Evolutionary conservation across 2,329 filamentous ascomycete species (phyloP).

Genomic region (Diaporthe sp.): DNA sequence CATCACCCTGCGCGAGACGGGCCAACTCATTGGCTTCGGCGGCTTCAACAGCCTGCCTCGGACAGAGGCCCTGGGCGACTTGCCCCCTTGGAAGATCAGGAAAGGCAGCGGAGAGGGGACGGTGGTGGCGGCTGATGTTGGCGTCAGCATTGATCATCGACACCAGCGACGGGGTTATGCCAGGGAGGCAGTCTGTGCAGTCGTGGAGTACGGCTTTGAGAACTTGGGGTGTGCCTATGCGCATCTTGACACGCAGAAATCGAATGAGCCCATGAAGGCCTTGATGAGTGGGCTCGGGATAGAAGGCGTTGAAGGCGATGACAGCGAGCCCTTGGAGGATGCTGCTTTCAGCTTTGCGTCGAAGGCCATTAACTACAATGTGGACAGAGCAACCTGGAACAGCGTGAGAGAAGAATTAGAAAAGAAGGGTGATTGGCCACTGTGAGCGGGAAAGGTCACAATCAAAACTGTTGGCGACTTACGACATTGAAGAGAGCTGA

Average conservation of each 20-base stretch:
- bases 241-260: slow-evolving; percentile 43
- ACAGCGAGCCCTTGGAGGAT: slow-evolving; percentile 24
- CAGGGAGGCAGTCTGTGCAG: slow-evolving; percentile 42
- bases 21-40: slow-evolving; percentile 41
- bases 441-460: neutral
- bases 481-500: neutral
- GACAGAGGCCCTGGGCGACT: slow-evolving; percentile 31
- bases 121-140: slow-evolving; percentile 39
- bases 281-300: slow-evolving; percentile 40
- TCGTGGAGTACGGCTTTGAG: slow-evolving; percentile 44
- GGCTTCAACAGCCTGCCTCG: slow-evolving; percentile 42
- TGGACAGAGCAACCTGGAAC: slow-evolving; percentile 39
- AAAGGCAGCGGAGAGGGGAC: neutral
- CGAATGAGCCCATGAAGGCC: slow-evolving; percentile 39
- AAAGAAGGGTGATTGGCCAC: slow-evolving; percentile 40
- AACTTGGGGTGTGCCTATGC: slow-evolving; percentile 41
- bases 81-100: slow-evolving; percentile 6
- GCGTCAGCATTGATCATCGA: slow-evolving; percentile 44
- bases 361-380: slow-evolving; percentile 37
- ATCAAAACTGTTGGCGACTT: too few relatives aligned
- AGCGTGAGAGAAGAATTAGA: slow-evolving; percentile 38
- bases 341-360: slow-evolving; percentile 21
- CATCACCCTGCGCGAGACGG: slow-evolving; percentile 39
- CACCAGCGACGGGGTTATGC: slow-evolving; percentile 44
- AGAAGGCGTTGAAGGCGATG: slow-evolving; percentile 27